Base-by-base conservation (phyloP, 192 early-diverging fungal genomes). In the Rhizoclosmatium sp. region DNA sequence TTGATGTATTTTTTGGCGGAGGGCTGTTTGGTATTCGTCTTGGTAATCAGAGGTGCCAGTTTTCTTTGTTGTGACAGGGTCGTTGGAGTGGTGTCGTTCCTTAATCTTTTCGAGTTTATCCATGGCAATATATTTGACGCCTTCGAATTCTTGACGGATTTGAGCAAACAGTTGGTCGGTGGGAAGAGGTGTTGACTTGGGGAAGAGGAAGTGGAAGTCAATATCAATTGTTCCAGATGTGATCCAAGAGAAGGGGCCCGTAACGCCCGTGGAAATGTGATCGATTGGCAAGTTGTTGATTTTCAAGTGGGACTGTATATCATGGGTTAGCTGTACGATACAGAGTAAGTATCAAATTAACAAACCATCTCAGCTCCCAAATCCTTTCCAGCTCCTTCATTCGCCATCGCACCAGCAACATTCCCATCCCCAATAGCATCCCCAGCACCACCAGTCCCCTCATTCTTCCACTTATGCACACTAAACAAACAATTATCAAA, bases 401-500 rank as follows among this genome's bases (percentile, higher is more conserved):
- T 5, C 5, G 62, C 62, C 7, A 10, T 19, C 7, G 61, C 61
- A 64, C 10, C 40, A 39, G 61, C 70, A 54, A 16, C 51, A 54
- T 54, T 16, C 16, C 9, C 51, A 12, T 12, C 51, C 9, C 51
- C 51, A 7, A 54, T 16, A 54, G 51, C 9, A 54, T 7, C 39
- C 16, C 12, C 39, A n/a, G 19, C 70, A 2, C 47, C 47, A 19
- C 14, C 16, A 45, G 12, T 69, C 19, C 10, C 46, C 47, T 49
- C 42, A 41, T 19, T 40, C 42, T 73, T 73, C 73, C 73, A 75
- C 62, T 92, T 91, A 81, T 96, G 95, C 21, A 98, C 92, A 69
- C 92, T 95, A 76, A 99, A 99, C 73, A 98, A 82, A 77, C 96
- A 97, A 78, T 97, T 94, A 78, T 98, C 96, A 79, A 96, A 96